phyloP scores from a whole-genome alignment of 2,329 filamentous ascomycete species.

The Ceratocystis lukuohia region DNA sequence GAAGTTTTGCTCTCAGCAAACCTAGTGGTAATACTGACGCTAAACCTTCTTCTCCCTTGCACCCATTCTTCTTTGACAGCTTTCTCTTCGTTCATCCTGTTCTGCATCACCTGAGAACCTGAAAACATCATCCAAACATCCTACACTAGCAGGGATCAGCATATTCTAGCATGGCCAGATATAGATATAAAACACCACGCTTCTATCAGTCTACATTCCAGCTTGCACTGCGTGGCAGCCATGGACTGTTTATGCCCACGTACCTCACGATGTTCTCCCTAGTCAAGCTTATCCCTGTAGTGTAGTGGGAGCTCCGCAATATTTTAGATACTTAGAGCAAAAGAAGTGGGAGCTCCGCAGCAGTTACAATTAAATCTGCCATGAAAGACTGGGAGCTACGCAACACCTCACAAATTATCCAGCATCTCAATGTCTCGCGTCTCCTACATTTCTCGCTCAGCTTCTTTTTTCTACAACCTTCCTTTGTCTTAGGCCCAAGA shows the following conservation, averaged over 20 bases:
- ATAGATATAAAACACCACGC: slow-evolving; percentile 3
- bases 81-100: too few relatives aligned
- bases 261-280: too few relatives aligned
- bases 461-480: not conserved
- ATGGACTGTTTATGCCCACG: not conserved
- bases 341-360: too few relatives aligned
- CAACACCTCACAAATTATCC: not conserved
- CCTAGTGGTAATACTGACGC: too few relatives aligned
- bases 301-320: too few relatives aligned
- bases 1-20: too few relatives aligned
- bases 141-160: not conserved
- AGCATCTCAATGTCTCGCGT: not conserved
- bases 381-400: not conserved
- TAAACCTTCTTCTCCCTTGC: too few relatives aligned
- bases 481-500: not conserved
- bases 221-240: not conserved
- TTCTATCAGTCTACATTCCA: not conserved
- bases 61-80: too few relatives aligned
- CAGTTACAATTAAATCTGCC: too few relatives aligned
- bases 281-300: too few relatives aligned
- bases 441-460: not conserved
- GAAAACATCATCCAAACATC: not conserved
- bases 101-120: too few relatives aligned
- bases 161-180: not conserved
- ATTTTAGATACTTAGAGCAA: too few relatives aligned